Conservation (phyloP, 1,139 yeast genomes). For the Candida gigantensis region DNA sequence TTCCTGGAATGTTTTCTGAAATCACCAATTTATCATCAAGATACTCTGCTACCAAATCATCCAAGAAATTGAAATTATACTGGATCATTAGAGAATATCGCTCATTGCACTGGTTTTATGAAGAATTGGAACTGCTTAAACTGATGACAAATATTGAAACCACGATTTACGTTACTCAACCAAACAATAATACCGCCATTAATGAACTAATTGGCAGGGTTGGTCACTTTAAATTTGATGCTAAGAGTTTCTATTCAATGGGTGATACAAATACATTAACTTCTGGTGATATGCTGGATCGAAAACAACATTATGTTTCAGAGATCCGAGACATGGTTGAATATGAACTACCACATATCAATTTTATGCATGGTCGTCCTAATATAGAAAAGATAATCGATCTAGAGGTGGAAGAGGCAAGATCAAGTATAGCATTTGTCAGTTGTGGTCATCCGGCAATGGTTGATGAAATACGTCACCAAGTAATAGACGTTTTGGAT, state of each 20-base stretch:
- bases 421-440: conserved; percentile 33
- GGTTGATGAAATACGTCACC: conserved; percentile 32
- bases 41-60: conserved; percentile 3
- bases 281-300: not conserved
- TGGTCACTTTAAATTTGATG: not conserved
- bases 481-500: conserved; percentile 23
- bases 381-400: conserved; percentile 22
- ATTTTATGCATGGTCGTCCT: conserved; percentile 32
- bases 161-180: conserved; percentile 22
- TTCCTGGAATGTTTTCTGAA: conserved; percentile 46
- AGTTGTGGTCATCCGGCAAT: conserved; percentile 40
- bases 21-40: conserved; percentile 27
- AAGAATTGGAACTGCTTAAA: conserved; percentile 38
- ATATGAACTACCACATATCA: conserved; percentile 21
- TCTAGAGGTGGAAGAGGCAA: conserved; percentile 23
- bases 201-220: not conserved
- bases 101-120: conserved; percentile 46
- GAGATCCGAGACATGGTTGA: conserved; percentile 13
- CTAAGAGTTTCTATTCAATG: conserved; percentile 3
- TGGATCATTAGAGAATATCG: conserved; percentile 51
- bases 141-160: conserved; percentile 26
- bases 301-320: conserved; percentile 5
- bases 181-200: conserved; percentile 9
- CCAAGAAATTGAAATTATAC: conserved; percentile 26
- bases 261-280: conserved; percentile 4